Evolutionary conservation across 2,329 filamentous ascomycete genomes (phyloP), one percentile per base, ranked within the genome.

Genomic region (Ceratocystis cacaofunesta): DNA sequence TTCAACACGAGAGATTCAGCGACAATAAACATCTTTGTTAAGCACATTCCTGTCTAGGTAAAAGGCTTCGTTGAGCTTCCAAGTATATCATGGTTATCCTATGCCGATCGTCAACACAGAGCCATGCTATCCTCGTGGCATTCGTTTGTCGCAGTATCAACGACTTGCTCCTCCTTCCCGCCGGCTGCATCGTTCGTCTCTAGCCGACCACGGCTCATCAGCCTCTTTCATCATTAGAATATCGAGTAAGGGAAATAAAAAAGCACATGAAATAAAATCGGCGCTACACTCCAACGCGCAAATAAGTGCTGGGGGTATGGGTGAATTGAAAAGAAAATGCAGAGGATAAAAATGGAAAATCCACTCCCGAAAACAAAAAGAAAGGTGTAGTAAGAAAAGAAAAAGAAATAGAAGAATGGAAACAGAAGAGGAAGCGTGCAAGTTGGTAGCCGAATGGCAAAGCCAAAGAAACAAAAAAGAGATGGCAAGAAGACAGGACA

Each of bases 241-340:
- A 32, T 58, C 52, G 52, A 30, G 52, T 58, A 58, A 58, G 32
- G 12, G 32, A 58, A 58, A 6, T 30, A 58, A 32, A 58, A 58
- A 58, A 32, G 52, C 52, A 58, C 52, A 30, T 58, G 15, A 36
- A 58, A 58, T 25, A 25, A 57, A 58, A 58, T 58, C 28, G 52
- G 52, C 52, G 52, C 52, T 58, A 58, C 52, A 58, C 52, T 58
- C 52, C 52, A 58, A 58, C 52, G 52, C 52, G 52, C 52, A 58
- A 58, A 15, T 32, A 52, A 50, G 28, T 52, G 50, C 61, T 41
- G 61, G 30, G 52, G 52, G 52, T 58, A 58, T 58, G 52, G 52
- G 25, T 58, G 52, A 58, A 58, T 52, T 30, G 19, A 62, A 65
- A 57, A 55, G 15, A 41, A 65, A 61, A 62, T 44, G 28, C 52